Conservation (phyloP, 352 stramenopile species). For the Plasmopara muralis region DNA sequence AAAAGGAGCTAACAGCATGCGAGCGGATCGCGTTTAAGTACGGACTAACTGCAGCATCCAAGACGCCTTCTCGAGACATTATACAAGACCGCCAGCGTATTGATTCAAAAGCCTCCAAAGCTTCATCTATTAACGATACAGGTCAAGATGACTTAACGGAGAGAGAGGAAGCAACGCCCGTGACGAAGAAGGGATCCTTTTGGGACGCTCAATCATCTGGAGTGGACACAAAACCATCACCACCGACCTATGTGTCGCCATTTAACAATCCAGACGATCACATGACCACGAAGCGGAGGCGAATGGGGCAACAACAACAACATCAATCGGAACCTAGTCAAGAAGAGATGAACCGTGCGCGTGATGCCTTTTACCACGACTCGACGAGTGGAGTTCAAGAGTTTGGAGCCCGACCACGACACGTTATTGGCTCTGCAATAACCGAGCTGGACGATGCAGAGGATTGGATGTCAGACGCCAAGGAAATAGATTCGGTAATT, state of each 20-base stretch:
- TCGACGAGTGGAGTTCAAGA: constrained; percentile 14
- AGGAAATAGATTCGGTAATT: constrained; percentile 25
- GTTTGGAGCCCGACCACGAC: constrained; percentile 24
- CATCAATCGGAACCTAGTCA: constrained; percentile 15
- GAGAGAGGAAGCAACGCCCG: constrained; percentile 5
- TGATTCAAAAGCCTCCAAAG: constrained; percentile 1
- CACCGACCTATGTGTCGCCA: constrained; percentile 45
- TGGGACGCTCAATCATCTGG: constrained; percentile 21
- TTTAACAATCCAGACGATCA: constrained; percentile 36
- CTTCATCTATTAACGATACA: constrained; percentile 1
- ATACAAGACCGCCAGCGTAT: neutral
- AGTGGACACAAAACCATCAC: constrained; percentile 1
- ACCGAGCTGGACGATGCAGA: constrained; percentile 31
- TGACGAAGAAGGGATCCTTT: constrained; percentile 23
- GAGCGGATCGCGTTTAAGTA: constrained; percentile 64
- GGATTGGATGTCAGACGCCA: constrained; percentile 57
- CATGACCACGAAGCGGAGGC: constrained; percentile 20
- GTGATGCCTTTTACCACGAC: constrained; percentile 36
- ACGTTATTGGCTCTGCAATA: constrained; percentile 39
- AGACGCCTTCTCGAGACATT: constrained; percentile 9
- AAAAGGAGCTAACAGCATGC: constrained; percentile 26
- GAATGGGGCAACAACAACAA: constrained; percentile 5
- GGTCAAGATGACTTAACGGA: constrained; percentile 2
- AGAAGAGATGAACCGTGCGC: constrained; percentile 17
- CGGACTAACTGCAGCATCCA: constrained; percentile 25